Evolutionary conservation across 2,329 filamentous ascomycete species (phyloP).

Genomic region (Alternaria sp.): DNA sequence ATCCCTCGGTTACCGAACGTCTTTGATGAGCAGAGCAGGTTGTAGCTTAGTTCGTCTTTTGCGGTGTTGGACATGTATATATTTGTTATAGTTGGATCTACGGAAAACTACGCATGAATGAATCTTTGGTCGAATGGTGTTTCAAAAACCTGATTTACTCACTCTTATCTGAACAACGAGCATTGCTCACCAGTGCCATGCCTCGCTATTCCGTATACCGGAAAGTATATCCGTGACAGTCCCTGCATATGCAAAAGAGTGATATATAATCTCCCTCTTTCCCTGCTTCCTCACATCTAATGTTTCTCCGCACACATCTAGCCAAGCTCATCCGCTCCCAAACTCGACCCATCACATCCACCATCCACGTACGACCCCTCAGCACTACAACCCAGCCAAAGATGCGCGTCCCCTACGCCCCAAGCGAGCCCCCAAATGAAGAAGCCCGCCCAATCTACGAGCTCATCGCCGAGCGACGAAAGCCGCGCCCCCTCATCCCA

Average conservation of each 20-base stretch:
- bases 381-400: constrained; percentile 18
- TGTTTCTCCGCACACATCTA: neutral
- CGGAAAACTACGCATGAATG: neutral
- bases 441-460: constrained; percentile 58
- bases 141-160: neutral
- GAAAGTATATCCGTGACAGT: constrained; percentile 8
- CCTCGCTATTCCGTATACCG: constrained; percentile 2
- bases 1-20: constrained; percentile 41
- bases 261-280: constrained; percentile 5
- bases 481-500: constrained; percentile 59
- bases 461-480: constrained; percentile 60
- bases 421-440: constrained; percentile 54
- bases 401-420: constrained; percentile 65
- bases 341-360: neutral
- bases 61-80: constrained; percentile 14
- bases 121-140: neutral
- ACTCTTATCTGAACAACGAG: neutral
- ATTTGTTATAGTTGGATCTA: constrained; percentile 19
- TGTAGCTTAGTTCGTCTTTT: constrained; percentile 25
- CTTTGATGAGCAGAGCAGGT: constrained; percentile 29
- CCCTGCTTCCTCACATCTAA: neutral
- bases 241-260: constrained; percentile 3
- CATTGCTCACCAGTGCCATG: neutral
- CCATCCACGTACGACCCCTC: neutral
- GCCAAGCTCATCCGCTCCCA: neutral